Evolutionary conservation across 306 rosid genomes (phyloP).

Genomic region (Argentina anserina): DNA sequence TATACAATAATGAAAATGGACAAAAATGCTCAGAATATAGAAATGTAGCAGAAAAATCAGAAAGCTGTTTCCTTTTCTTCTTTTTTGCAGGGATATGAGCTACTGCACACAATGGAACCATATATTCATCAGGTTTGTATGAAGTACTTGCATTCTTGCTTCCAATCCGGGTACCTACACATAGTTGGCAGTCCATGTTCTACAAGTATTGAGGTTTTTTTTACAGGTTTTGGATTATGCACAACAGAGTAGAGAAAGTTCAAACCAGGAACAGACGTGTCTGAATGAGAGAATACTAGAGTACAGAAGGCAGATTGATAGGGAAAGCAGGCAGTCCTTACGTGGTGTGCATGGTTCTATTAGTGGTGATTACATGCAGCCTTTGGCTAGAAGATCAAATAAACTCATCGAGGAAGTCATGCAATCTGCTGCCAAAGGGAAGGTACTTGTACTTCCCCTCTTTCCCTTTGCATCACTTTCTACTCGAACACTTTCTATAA

Average conservation of each 20-base stretch:
- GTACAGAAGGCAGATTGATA: slow-evolving; percentile 52
- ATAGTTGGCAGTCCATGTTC: background rate
- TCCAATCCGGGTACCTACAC: background rate
- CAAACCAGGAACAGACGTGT: slow-evolving; percentile 52
- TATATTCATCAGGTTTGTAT: slow-evolving; percentile 77
- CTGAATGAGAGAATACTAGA: slow-evolving; percentile 65
- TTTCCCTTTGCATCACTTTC: slow-evolving; percentile 13
- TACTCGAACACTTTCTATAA: no score
- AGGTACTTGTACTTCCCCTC: slow-evolving; percentile 39
- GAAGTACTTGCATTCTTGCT: background rate
- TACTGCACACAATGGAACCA: slow-evolving; percentile 57
- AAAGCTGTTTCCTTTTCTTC: background rate
- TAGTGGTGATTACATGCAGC: slow-evolving; percentile 42
- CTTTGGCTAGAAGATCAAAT: slow-evolving; percentile 51
- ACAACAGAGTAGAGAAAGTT: slow-evolving; percentile 60
- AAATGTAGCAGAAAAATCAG: background rate
- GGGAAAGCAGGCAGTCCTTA: slow-evolving; percentile 53
- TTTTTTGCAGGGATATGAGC: slow-evolving; percentile 53
- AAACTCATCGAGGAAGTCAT: slow-evolving; percentile 59
- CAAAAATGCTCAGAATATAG: background rate
- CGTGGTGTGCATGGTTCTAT: slow-evolving; percentile 43
- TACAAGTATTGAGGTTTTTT: slow-evolving; percentile 22
- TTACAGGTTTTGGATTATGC: slow-evolving; percentile 59
- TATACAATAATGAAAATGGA: background rate
- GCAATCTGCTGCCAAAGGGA: slow-evolving; percentile 71